Percentiles rank a stretch among this genome's conserved stretches.
phyloP scores from a whole-genome alignment of 129 eudicot genomes.

The Dittrichia graveolens region DNA sequence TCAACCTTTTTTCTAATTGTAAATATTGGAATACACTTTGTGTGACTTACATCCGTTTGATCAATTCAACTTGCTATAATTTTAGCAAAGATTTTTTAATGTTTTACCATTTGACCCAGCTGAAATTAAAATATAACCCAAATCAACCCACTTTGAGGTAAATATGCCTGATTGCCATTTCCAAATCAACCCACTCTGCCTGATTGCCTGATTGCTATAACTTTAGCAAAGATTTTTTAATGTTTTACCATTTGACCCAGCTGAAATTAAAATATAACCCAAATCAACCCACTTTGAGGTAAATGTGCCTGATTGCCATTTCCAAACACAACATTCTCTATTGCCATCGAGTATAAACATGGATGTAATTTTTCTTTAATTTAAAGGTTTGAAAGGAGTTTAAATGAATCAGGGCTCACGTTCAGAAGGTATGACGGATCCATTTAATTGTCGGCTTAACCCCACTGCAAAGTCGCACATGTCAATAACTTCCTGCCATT shows the following conservation, averaged over 20 bases:
- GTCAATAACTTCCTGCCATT: constrained; percentile 89
- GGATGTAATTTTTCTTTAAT: constrained; percentile 6
- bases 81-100: not conserved
- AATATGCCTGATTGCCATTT: not conserved
- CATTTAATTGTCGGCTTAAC: constrained; percentile 92
- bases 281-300: not conserved
- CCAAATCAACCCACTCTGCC: too few relatives aligned
- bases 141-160: not conserved
- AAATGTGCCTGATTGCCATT: constrained; percentile 4
- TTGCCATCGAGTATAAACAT: constrained; percentile 9
- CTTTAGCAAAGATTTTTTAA: not conserved
- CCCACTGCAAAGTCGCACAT: constrained; percentile 99
- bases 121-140: not conserved
- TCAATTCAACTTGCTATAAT: not conserved
- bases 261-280: not conserved
- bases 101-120: not conserved
- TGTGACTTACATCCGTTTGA: not conserved
- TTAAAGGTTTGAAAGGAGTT: constrained; percentile 7
- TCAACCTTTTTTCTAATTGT: not conserved
- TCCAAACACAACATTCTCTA: not conserved
- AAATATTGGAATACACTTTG: constrained; percentile 7
- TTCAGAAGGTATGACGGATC: constrained; percentile 94
- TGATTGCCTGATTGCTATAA: too few relatives aligned
- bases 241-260: not conserved
- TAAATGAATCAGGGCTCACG: constrained; percentile 49